Conservation (phyloP, 192 early-diverging fungal genomes). For the Dissophora ornata region DNA sequence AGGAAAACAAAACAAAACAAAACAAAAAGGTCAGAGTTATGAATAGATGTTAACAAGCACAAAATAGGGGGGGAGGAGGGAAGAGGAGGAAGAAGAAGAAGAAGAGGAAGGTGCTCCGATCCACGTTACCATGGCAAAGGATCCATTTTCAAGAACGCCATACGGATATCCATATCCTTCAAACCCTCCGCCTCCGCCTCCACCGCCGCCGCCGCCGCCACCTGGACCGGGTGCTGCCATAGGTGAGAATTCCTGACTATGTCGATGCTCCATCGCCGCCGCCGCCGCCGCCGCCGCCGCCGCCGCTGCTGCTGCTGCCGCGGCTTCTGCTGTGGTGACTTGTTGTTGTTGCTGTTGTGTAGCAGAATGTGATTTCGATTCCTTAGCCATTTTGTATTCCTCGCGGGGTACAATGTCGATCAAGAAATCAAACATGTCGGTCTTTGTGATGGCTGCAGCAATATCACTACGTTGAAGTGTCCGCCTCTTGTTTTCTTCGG, state of each 20-base stretch:
- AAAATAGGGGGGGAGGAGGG: no score
- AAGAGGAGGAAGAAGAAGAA: no score
- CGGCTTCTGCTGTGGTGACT: no score
- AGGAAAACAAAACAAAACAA: neutral
- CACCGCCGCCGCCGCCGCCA: neutral
- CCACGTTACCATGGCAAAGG: slow-evolving; percentile 46
- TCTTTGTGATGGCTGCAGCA: slow-evolving; percentile 85
- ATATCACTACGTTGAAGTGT: slow-evolving; percentile 95
- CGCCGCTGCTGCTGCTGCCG: no score
- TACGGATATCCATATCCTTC: slow-evolving; percentile 47
- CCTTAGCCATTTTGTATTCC: slow-evolving; percentile 58
- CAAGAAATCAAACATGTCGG: slow-evolving; percentile 97
- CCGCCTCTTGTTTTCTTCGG: slow-evolving; percentile 96
- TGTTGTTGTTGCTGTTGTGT: no score
- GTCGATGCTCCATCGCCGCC: slow-evolving; percentile 22
- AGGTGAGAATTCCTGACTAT: slow-evolving; percentile 49
- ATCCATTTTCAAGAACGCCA: slow-evolving; percentile 27
- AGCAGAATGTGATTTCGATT: no score
- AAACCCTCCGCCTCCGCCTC: slow-evolving; percentile 9
- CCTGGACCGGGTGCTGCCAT: neutral
- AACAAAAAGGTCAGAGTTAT: no score
- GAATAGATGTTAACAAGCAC: no score
- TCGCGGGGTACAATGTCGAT: slow-evolving; percentile 98
- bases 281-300: slow-evolving; percentile 9
- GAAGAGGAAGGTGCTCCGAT: no score